These are phyloP conservation scores for Penicillium cinerascens DNA, from an alignment of 495 filamentous ascomycete species.

Conservation along the genomic window DNA sequence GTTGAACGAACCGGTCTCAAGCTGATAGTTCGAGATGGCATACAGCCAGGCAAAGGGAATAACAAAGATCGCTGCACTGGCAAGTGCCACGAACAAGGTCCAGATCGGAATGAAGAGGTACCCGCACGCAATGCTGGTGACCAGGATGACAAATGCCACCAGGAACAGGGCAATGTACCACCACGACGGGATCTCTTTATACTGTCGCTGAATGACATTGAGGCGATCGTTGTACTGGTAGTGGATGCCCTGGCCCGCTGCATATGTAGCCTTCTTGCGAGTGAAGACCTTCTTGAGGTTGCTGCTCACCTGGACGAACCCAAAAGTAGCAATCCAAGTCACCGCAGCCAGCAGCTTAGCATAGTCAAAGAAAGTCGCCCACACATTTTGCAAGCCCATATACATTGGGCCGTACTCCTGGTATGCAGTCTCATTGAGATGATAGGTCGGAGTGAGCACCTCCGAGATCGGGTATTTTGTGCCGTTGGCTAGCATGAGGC, in stretches of 20 bases:
- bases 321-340: conserved; percentile 55
- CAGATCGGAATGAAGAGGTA: conserved; percentile 55
- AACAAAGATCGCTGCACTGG: conserved; percentile 48
- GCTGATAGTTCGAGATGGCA: conserved; percentile 52
- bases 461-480: conserved; percentile 44
- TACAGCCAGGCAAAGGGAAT: conserved; percentile 55
- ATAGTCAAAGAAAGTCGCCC: conserved; percentile 57
- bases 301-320: conserved; percentile 40
- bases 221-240: conserved; percentile 52
- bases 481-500: conserved; percentile 48
- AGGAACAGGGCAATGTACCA: conserved; percentile 51
- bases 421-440: conserved; percentile 53
- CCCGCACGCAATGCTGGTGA: conserved; percentile 43
- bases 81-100: conserved; percentile 52
- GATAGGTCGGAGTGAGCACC: conserved; percentile 44
- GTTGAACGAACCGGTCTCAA: conserved; percentile 52
- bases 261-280: conserved; percentile 12
- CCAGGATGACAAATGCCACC: conserved; percentile 43
- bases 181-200: conserved; percentile 53
- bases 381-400: conserved; percentile 51
- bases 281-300: conserved; percentile 39
- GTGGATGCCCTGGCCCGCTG: conserved; percentile 38
- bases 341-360: conserved; percentile 53
- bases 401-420: conserved; percentile 48
- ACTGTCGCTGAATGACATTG: conserved; percentile 52